Base-by-base conservation (phyloP, 176 grass and related monocot genomes). In the Leersia perrieri region DNA sequence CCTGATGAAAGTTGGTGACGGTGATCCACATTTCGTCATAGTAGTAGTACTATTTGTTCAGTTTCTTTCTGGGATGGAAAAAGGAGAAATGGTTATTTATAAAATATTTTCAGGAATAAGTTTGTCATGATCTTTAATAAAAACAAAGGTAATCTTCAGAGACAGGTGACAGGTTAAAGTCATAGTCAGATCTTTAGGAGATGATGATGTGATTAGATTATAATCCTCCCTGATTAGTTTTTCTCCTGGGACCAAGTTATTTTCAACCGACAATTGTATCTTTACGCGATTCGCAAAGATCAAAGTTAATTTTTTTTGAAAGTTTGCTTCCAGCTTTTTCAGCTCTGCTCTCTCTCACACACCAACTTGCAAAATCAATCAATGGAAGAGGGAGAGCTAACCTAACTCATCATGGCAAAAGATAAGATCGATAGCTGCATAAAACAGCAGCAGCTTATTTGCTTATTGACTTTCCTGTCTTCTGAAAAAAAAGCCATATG, bases 221-320 rank as follows among this genome's bases (percentile, higher is more conserved):
- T 45, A 34, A 85, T 82, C 78, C 78, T 22, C 57, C 55, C 18
- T 66, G 76, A 76, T 85, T 66, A 73, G 32, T 62, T 38, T 7
- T 18, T 78, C 83, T 63, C 66, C 88, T 15, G 5, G 51, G 35
- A n/a, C n/a, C 73, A n/a, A 68, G 78, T 63, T 90, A 42, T 83
- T 90, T 90, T 79, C 79, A 39, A 73, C 88, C 79, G 83, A 86
- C 88, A 86, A 41, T 63, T 89, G 88, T 67, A 73, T 86, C 88
- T 73, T 81, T 77, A 89, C 83, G 88, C 88, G 73, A 89, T 89
- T 60, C 39, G 78, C 66, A 64, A 78, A 20, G 45, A 67, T 41
- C 72, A 86, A 47, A 61, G 78, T 16, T 82, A 67, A 66, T 65
- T n/a, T n/a, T n/a, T n/a, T n/a, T n/a, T 30, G 87, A 77, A 81